A percentile compares a stretch with the other conserved stretches of the same genome.
phyloP scores from a whole-genome alignment of 75 land plant species.

The Sequoiadendron giganteum region DNA sequence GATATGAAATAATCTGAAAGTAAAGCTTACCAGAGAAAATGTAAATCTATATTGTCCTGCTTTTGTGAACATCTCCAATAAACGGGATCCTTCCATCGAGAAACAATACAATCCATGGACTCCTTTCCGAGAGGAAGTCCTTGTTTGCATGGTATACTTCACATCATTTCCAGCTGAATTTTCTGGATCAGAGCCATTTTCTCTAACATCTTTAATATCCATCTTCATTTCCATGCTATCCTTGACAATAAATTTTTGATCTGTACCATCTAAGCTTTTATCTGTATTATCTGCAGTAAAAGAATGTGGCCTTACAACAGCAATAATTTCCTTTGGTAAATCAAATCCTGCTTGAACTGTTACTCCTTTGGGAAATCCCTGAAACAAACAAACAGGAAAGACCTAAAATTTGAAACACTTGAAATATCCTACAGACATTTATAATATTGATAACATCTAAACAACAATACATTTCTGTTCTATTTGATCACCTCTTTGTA shows the following conservation, averaged over 20 bases:
- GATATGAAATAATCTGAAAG: not conserved
- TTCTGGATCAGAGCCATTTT: conserved; percentile 4
- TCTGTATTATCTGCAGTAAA: conserved; percentile 10
- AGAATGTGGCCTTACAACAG: conserved; percentile 53
- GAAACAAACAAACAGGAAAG: not conserved
- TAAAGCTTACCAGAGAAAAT: conserved; percentile 53
- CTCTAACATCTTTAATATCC: conserved; percentile 24
- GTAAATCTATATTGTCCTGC: conserved; percentile 50
- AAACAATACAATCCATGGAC: conserved; percentile 56
- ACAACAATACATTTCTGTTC: not conserved
- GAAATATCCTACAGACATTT: not conserved
- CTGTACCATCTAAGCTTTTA: conserved; percentile 14
- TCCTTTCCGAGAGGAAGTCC: conserved; percentile 24
- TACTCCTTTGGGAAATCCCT: conserved; percentile 29
- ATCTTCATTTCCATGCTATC: conserved; percentile 44
- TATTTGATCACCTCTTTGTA: not conserved
- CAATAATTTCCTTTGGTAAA: conserved; percentile 49
- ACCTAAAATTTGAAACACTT: not conserved
- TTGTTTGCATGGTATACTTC: conserved; percentile 2
- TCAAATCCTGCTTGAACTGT: conserved; percentile 36
- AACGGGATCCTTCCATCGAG: conserved; percentile 19
- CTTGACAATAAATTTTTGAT: conserved; percentile 47
- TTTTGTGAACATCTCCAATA: conserved; percentile 23
- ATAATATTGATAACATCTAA: not conserved
- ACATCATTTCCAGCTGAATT: conserved; percentile 9